phyloP scores from a whole-genome alignment of 1,139 yeast species.

The Yamadazyma dendronema region DNA sequence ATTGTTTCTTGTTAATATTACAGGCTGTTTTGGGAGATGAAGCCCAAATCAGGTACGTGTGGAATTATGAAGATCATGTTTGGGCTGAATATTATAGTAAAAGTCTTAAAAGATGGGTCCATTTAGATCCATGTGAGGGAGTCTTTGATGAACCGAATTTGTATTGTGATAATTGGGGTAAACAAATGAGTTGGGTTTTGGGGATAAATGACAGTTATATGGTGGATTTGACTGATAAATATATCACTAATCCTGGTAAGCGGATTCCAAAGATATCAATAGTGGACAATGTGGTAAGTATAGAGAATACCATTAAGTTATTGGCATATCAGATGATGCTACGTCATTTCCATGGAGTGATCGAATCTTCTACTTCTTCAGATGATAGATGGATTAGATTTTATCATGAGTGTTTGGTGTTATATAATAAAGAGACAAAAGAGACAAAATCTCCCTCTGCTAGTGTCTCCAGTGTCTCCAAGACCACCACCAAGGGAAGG shows the following conservation, averaged over 20 bases:
- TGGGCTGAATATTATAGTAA: slow-evolving; percentile 89
- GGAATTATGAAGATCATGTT: slow-evolving; percentile 93
- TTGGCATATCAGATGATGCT: slow-evolving; percentile 33
- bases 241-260: slow-evolving; percentile 52
- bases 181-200: slow-evolving; percentile 82
- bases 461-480: slow-evolving; percentile 8
- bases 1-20: slow-evolving; percentile 70
- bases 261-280: slow-evolving; percentile 51
- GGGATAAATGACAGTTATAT: slow-evolving; percentile 65
- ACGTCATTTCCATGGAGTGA: slow-evolving; percentile 23
- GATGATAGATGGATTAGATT: slow-evolving; percentile 11
- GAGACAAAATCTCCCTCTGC: too few relatives aligned
- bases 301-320: slow-evolving; percentile 34
- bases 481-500: slow-evolving; percentile 40
- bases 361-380: background rate
- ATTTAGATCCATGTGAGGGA: slow-evolving; percentile 85
- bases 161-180: slow-evolving; percentile 88
- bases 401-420: slow-evolving; percentile 27
- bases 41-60: slow-evolving; percentile 62
- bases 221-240: slow-evolving; percentile 67
- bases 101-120: slow-evolving; percentile 70
- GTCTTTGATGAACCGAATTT: slow-evolving; percentile 78
- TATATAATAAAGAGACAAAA: slow-evolving; percentile 21
- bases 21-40: slow-evolving; percentile 57
- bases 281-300: slow-evolving; percentile 31